phyloP scores from a whole-genome alignment of 1,139 yeast genomes.

The Taphrina flavorubra region DNA sequence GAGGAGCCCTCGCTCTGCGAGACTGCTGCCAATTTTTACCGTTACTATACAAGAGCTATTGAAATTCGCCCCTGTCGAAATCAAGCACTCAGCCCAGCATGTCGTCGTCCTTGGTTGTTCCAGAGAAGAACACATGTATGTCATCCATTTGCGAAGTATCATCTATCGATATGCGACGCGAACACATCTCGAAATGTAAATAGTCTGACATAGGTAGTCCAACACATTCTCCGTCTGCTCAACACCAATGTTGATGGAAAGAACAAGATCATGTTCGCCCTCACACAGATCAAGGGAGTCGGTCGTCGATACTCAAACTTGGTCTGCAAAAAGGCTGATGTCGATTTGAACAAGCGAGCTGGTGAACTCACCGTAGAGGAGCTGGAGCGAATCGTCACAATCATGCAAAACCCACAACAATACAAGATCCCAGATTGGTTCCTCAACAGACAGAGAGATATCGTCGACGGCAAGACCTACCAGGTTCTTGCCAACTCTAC shows the following conservation, averaged over 20 bases:
- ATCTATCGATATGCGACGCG: slow-evolving; percentile 26
- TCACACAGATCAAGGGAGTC: slow-evolving; percentile 98
- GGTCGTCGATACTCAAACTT: slow-evolving; percentile 99
- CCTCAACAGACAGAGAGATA: slow-evolving; percentile 99
- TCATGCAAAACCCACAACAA: slow-evolving; percentile 99
- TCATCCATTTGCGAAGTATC: slow-evolving; percentile 5
- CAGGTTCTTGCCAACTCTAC: slow-evolving; percentile 98
- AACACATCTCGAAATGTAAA: neutral
- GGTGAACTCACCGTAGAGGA: slow-evolving; percentile 99
- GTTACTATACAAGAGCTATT: slow-evolving; percentile 9
- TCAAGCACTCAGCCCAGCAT: slow-evolving; percentile 17
- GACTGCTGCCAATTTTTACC: slow-evolving; percentile 25
- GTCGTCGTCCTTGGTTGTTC: slow-evolving; percentile 46
- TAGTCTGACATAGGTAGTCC: slow-evolving; percentile 57
- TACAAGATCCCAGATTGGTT: slow-evolving; percentile 99
- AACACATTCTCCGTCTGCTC: slow-evolving; percentile 99
- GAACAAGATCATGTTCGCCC: slow-evolving; percentile 99
- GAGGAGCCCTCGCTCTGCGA: slow-evolving; percentile 16
- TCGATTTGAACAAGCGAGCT: slow-evolving; percentile 97
- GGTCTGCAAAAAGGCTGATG: slow-evolving; percentile 99
- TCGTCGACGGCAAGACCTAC: slow-evolving; percentile 98
- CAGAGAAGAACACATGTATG: slow-evolving; percentile 38
- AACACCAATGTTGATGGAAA: slow-evolving; percentile 99
- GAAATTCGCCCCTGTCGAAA: slow-evolving; percentile 13
- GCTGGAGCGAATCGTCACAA: slow-evolving; percentile 99